Evolutionary conservation across 2,329 filamentous ascomycete species (phyloP).

Genomic region (Zelopaecilomyces penicillatus): DNA sequence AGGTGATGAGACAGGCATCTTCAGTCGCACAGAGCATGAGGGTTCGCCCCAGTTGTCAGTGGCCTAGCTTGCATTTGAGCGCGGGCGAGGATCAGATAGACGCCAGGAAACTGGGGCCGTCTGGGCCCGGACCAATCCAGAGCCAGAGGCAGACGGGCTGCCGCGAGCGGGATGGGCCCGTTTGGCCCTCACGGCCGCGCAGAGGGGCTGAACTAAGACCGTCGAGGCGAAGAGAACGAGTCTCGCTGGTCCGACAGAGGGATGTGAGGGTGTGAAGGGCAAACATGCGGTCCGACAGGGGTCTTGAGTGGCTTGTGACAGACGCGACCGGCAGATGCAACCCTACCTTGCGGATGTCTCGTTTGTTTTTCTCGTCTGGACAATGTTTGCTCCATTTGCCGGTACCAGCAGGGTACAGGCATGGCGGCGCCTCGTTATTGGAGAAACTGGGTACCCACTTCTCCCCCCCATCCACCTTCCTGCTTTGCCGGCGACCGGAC

Average conservation of each 20-base stretch:
- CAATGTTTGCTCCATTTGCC: not conserved
- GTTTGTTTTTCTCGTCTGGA: not conserved
- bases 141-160: not conserved
- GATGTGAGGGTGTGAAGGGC: no score
- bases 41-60: no score
- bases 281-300: not conserved
- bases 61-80: no score
- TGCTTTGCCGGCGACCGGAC: no score
- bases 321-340: constrained; percentile 1
- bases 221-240: not conserved
- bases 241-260: no score
- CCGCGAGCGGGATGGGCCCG: not conserved
- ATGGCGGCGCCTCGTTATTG: no score
- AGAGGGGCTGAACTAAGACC: not conserved
- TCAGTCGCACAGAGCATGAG: no score
- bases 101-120: not conserved
- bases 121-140: not conserved
- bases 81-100: not conserved
- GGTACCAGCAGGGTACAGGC: no score
- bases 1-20: no score
- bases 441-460: no score
- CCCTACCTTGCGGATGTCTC: not conserved
- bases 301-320: not conserved
- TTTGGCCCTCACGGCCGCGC: not conserved
- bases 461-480: no score